A percentile compares a stretch with the other conserved stretches of the same genome.
These are phyloP conservation scores for Candida odintsovae DNA, from an alignment of 805 yeast species.

Conservation along the genomic window DNA sequence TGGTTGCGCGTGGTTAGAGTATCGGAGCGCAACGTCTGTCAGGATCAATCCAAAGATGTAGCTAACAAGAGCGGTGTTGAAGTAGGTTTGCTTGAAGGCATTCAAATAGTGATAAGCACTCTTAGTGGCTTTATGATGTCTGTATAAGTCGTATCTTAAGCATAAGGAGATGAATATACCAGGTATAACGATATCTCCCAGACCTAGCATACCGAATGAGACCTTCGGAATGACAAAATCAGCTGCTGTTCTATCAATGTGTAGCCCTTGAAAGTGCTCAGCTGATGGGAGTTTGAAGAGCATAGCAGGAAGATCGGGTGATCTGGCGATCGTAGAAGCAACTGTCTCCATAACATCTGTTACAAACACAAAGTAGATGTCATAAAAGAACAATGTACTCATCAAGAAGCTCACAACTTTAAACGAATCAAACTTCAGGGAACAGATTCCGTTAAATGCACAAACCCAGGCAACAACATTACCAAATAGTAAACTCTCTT, in stretches of 20 bases:
- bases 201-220: conserved; percentile 41
- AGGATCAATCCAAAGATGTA: conserved; percentile 41
- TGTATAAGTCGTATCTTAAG: conserved; percentile 47
- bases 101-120: conserved; percentile 32
- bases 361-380: conserved; percentile 61
- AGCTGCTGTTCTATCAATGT: background rate
- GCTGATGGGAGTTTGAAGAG: background rate
- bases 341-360: conserved; percentile 58
- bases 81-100: conserved; percentile 34
- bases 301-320: too few species aligned
- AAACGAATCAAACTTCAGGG: too few species aligned
- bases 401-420: conserved; percentile 30
- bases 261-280: background rate
- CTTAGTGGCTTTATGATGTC: conserved; percentile 28
- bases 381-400: conserved; percentile 50
- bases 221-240: conserved; percentile 7
- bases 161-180: conserved; percentile 48
- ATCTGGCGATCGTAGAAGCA: conserved; percentile 31
- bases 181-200: conserved; percentile 65
- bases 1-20: conserved; percentile 51
- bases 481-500: too few species aligned
- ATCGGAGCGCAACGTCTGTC: conserved; percentile 36
- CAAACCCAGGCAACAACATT: too few species aligned
- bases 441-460: too few species aligned
- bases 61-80: conserved; percentile 37